Evolutionary conservation across 2,329 filamentous ascomycete genomes (phyloP).

Genomic region (Trichocomaceae sp.): DNA sequence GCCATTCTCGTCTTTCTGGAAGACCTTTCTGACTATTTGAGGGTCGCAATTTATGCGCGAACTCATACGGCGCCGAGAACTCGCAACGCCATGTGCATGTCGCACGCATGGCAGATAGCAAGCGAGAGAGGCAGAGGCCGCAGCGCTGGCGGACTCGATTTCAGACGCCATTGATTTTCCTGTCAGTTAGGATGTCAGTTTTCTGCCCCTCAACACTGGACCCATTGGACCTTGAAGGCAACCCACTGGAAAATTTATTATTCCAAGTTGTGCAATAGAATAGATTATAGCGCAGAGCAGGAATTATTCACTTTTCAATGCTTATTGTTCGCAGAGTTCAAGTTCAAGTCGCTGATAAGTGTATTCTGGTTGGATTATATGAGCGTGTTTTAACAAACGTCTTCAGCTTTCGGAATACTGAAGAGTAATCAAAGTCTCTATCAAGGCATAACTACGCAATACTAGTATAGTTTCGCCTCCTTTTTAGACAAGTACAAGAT

Average conservation of each 20-base stretch:
- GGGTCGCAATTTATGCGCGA: conserved; percentile 27
- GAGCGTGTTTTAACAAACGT: not conserved
- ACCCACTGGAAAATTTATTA: not conserved
- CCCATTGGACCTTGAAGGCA: not conserved
- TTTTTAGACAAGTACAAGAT: not conserved
- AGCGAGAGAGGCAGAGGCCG: conserved; percentile 25
- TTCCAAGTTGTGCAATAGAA: not conserved
- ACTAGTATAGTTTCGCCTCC: not conserved
- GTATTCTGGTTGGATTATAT: not conserved
- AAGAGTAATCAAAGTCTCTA: not conserved
- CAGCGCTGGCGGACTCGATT: conserved; percentile 17
- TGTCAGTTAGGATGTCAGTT: not conserved
- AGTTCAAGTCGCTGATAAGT: not conserved
- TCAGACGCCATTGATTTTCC: conserved; percentile 4
- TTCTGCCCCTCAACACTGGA: not conserved
- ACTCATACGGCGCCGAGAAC: conserved; percentile 28
- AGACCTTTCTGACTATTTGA: conserved; percentile 15
- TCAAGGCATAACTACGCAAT: not conserved
- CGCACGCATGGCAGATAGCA: conserved; percentile 33
- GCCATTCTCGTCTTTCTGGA: conserved; percentile 2
- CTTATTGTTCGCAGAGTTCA: not conserved
- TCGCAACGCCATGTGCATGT: conserved; percentile 20
- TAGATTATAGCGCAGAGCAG: not conserved
- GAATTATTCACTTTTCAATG: not conserved
- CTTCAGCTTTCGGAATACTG: not conserved